These are phyloP conservation scores for Crassisporium funariophilum DNA, from an alignment of 768 basidiomycete species.

Conservation along the genomic window DNA sequence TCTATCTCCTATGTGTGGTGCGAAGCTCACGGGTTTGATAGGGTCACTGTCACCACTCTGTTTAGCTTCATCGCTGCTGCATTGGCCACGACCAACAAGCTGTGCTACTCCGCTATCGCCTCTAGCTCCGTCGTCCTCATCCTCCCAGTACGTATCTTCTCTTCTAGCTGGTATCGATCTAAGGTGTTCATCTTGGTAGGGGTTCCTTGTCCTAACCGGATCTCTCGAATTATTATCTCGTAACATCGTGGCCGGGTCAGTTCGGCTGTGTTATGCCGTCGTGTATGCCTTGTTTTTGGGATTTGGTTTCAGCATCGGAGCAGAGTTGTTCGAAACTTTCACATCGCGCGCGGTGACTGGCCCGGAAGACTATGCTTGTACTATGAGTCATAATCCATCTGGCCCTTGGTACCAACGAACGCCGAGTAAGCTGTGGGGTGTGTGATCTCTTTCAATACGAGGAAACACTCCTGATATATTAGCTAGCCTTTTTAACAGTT, in stretches of 20 bases:
- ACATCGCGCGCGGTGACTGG: constrained; percentile 47
- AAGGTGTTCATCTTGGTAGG: too few species aligned
- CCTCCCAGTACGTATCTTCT: constrained; percentile 55
- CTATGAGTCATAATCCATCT: constrained; percentile 50
- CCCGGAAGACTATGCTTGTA: constrained; percentile 63
- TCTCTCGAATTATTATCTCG: constrained; percentile 79
- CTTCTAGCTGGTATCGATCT: too few species aligned
- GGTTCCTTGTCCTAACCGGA: constrained; percentile 71
- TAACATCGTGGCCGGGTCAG: constrained; percentile 83
- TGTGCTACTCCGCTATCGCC: constrained; percentile 83
- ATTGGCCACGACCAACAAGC: constrained; percentile 62
- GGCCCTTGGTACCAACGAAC: constrained; percentile 78
- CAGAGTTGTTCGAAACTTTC: constrained; percentile 63
- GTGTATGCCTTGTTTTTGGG: constrained; percentile 79
- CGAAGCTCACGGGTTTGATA: constrained; percentile 25
- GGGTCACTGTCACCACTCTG: constrained; percentile 78
- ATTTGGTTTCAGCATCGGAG: constrained; percentile 83
- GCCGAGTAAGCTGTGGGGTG: constrained; percentile 74
- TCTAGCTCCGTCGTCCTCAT: constrained; percentile 80
- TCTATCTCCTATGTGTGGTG: background rate
- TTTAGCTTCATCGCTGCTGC: constrained; percentile 81
- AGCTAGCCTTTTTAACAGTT: constrained; percentile 65
- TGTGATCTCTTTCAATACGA: constrained; percentile 20
- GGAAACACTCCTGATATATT: background rate
- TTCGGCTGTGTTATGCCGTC: constrained; percentile 77